These are phyloP conservation scores for Fusarium drepaniforme DNA, from an alignment of 2,329 filamentous ascomycete genomes.

Conservation along the genomic window DNA sequence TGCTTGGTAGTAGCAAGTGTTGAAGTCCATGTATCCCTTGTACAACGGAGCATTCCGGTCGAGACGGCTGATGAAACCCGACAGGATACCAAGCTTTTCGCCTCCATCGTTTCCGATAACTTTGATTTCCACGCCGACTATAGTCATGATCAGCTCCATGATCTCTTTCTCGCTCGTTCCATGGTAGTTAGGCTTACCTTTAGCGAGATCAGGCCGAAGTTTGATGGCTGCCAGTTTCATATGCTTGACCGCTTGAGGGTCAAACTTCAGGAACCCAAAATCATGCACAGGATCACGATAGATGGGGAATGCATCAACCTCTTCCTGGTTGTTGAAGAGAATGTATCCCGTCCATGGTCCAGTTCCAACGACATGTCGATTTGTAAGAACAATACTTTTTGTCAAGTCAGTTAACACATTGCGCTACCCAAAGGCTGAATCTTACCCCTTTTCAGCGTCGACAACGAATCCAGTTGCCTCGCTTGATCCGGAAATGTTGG, in stretches of 20 bases:
- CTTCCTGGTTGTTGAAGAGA: slow-evolving; percentile 98
- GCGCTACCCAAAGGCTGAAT: neutral
- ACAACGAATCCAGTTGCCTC: slow-evolving; percentile 81
- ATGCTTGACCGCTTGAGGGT: slow-evolving; percentile 95
- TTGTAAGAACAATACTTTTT: slow-evolving; percentile 70
- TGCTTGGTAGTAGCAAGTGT: slow-evolving; percentile 94
- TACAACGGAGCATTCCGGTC: slow-evolving; percentile 98
- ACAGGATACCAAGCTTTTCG: slow-evolving; percentile 56
- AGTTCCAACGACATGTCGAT: slow-evolving; percentile 92
- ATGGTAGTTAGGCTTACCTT: neutral
- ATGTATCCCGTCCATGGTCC: slow-evolving; percentile 98
- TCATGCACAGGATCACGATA: slow-evolving; percentile 99
- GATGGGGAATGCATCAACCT: slow-evolving; percentile 94
- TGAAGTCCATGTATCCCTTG: slow-evolving; percentile 98
- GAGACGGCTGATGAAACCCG: slow-evolving; percentile 94
- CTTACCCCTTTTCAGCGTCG: slow-evolving; percentile 24
- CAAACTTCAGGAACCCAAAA: slow-evolving; percentile 96
- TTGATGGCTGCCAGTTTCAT: slow-evolving; percentile 76
- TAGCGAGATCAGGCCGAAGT: slow-evolving; percentile 26
- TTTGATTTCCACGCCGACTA: slow-evolving; percentile 31
- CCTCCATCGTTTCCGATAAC: slow-evolving; percentile 32
- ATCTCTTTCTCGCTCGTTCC: neutral
- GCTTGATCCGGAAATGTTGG: slow-evolving; percentile 91
- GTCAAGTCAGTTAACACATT: neutral
- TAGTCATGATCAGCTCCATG: neutral